Evolutionary conservation across 164 flowering plant genomes (phyloP), one percentile per base, ranked within the genome.

Genomic region (Vitis amurensis): DNA sequence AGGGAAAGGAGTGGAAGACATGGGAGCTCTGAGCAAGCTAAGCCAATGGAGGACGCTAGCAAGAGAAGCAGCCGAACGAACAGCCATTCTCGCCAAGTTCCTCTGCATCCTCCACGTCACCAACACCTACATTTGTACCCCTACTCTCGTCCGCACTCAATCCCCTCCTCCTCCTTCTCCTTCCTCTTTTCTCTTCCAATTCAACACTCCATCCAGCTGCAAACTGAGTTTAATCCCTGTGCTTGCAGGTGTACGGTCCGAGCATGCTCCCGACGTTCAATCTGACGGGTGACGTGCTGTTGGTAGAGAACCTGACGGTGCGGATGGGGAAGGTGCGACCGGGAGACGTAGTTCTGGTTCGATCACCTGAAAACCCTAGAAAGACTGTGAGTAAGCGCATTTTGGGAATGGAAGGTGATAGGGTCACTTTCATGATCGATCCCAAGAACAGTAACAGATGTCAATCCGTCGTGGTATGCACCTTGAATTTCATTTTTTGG

Each of bases 181-280:
- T 37, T 23, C 53, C n/a, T 53, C 37, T n/a, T 1, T 23, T 50
- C 17, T 27, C 48, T 9, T 59, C 62, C 55, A 55, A 10, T 29
- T 50, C 13, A 27, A 1, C 9, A 14, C 17, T 7, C 64, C 30
- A 50, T 4, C 7, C 44, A 37, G 4, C 44, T 57, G 2, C 48
- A 64, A 11, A 17, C 23, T 14, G 59, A 44, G 31, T 23, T 58
- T 11, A 50, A 23, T 17, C 50, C 19, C 10, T 44, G 27, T 52
- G 27, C 37, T 15, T 72, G 67, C 78, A 88, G 92, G 88, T 82
- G 16, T 72, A 79, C 71, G 93, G 93, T 1, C 86, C 88, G 14
- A 88, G 93, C 73, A 88, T 88, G 91, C 78, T 87, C 13, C 91
- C 93, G 55, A 87, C 93, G 3, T 44, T 88, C 77, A 87, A 87